Base-by-base conservation (phyloP, 768 basidiomycete genomes). In the Mycena epipterygia region DNA sequence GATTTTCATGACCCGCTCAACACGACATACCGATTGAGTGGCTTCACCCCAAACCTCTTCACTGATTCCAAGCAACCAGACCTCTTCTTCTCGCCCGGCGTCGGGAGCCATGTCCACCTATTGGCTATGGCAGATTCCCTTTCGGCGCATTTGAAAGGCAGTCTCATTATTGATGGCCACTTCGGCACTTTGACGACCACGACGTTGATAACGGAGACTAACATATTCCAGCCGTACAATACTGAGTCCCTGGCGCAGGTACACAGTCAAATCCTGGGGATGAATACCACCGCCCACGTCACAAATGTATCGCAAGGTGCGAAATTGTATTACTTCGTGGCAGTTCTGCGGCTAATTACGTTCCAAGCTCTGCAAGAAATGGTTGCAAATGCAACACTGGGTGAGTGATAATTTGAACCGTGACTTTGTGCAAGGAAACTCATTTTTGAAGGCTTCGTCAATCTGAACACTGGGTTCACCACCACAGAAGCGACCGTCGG, bases 151-250 rank as follows among this genome's bases (percentile, higher is more conserved):
- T 25, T 46, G 44, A n/a, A 46, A 23, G 44, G 44, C 6, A 46
- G 23, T 46, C 16, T 41, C 16, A n/a, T 39, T 13, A 41, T 62
- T 16, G 33, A 55, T n/a, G 68, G 41, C 1, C 48, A 61, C 39
- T 27, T 29, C 6, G 29, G 41, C 17, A 44, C 35, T 5, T 6
- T 62, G 14, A 23, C 48, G 13, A 55, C 32, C 11, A 58, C 68
- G 39, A 70, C 68, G 13, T 33, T 70, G n/a, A 6, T 70, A n/a
- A 29, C 56, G 35, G 62, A 70, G 21, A 64, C 63, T 16, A 59
- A 30, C 14, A 39, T 70, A 13, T 70, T 70, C 48, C 48, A 64
- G 25, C 62, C 56, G 13, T 63, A 41, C 2, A n/a, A 62, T 25
- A 17, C 33, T 1, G 30, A 41, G 19, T 13, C 21, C 21, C 9